These are phyloP conservation scores for Pinus taeda DNA, from an alignment of 75 land plant species.

Conservation along the genomic window DNA sequence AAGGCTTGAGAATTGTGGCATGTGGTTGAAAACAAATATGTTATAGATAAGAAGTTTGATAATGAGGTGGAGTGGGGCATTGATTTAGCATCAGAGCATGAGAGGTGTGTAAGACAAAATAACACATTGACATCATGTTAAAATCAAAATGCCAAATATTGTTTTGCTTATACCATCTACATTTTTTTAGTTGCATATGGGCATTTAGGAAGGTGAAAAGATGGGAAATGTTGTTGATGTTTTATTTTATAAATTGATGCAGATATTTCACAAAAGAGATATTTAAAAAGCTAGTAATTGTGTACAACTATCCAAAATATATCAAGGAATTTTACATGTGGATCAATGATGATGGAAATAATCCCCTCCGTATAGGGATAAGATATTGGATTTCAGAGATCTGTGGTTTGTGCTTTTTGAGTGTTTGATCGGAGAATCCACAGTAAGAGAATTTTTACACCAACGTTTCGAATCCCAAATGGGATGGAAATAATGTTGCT, in stretches of 20 bases:
- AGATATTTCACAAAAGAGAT: conserved; percentile 91
- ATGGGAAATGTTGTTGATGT: background rate
- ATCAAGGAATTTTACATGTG: conserved; percentile 99
- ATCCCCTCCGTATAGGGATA: too few species aligned
- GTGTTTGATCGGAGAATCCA: too few species aligned
- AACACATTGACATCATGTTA: background rate
- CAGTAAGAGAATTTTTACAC: too few species aligned
- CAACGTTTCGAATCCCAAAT: too few species aligned
- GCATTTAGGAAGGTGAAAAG: background rate
- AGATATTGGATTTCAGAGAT: too few species aligned
- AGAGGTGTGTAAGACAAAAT: conserved; percentile 54
- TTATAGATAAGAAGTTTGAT: conserved; percentile 80
- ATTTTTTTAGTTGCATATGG: background rate
- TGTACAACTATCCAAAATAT: conserved; percentile 92
- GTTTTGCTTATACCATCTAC: background rate
- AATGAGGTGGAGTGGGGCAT: conserved; percentile 97
- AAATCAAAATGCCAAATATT: background rate
- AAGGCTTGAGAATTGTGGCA: background rate
- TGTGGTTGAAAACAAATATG: conserved; percentile 18
- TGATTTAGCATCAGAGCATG: conserved; percentile 98
- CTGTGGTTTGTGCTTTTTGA: too few species aligned
- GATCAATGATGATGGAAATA: conserved; percentile 86
- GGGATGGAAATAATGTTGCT: conserved; percentile 90
- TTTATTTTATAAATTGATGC: conserved; percentile 1
- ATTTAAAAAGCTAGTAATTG: conserved; percentile 94